These are phyloP conservation scores for Myrmaecium sp. DNA, from an alignment of 2,329 filamentous ascomycete genomes.

Conservation along the genomic window DNA sequence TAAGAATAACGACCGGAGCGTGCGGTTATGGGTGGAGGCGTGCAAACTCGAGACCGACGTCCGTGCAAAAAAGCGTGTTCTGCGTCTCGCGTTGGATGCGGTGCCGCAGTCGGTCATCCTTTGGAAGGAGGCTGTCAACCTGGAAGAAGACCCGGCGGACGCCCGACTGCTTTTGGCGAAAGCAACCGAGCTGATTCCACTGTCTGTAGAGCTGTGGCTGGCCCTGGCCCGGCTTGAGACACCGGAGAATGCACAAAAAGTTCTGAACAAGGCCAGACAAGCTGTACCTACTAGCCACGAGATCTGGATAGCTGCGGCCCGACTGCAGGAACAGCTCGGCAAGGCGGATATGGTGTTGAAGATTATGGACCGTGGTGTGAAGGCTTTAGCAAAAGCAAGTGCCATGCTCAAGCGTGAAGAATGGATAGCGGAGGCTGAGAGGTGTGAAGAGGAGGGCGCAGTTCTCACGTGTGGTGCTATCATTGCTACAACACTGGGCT, in stretches of 20 bases:
- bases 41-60: slow-evolving; percentile 78
- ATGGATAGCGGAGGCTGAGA: slow-evolving; percentile 90
- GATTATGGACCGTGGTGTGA: slow-evolving; percentile 87
- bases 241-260: slow-evolving; percentile 81
- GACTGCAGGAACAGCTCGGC: slow-evolving; percentile 79
- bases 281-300: slow-evolving; percentile 85
- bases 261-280: slow-evolving; percentile 88
- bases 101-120: slow-evolving; percentile 86
- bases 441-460: slow-evolving; percentile 83
- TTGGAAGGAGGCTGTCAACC: slow-evolving; percentile 96
- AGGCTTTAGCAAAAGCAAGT: slow-evolving; percentile 73
- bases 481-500: slow-evolving; percentile 81
- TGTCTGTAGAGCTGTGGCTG: slow-evolving; percentile 90
- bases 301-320: slow-evolving; percentile 89
- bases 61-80: slow-evolving; percentile 78
- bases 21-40: slow-evolving; percentile 83
- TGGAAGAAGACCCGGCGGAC: slow-evolving; percentile 80
- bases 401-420: slow-evolving; percentile 96
- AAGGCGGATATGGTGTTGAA: slow-evolving; percentile 58
- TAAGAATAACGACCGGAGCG: slow-evolving; percentile 75
- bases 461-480: slow-evolving; percentile 76
- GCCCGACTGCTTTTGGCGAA: slow-evolving; percentile 81
- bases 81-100: slow-evolving; percentile 79
- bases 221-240: slow-evolving; percentile 79
- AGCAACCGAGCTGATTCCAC: slow-evolving; percentile 84